Evolutionary conservation across 2,329 filamentous ascomycete species (phyloP), one percentile per base, ranked within the genome.

Genomic region (Zymoseptoria crescenta): DNA sequence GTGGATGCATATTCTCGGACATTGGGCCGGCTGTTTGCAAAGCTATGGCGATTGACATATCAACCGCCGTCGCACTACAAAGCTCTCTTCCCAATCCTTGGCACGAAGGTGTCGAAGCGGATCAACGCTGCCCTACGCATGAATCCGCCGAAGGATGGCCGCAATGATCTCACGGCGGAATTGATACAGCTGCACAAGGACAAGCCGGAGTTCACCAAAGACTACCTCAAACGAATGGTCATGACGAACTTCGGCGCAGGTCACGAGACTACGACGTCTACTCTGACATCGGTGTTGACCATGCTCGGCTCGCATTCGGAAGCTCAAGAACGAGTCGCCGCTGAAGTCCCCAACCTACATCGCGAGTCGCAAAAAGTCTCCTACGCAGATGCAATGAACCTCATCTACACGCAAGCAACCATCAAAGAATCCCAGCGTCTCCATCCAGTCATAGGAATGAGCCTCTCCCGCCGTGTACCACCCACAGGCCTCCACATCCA

Each of bases 401-500:
- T 74, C 63, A 66, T 74, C 0, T 78, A 77, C 62, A 69, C 77
- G 2, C 72, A 75, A 58, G 75, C 75, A 16, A 69, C 75, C 30
- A 77, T 79, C 64, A 74, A 76, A 60, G 77, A 80, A 63, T 69
- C 75, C 0, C 66, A 78, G 8, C 72, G 77, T 70, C 76, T 62
- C 73, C 74, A 78, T 61, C 76, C 77, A 4, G 73, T 76, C 1
- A 71, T 75, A 1, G 76, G 77, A 2, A 70, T 75, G 59, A 70
- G 66, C 9, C 65, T 79, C 2, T 73, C 73, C 8, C 68, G 77
- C 10, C 69, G 73, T 1, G 70, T 72, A 0, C 76, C 76, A 5
- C 56, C 68, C 4, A 69, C 68, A 9, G 76, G 76, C 3, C 64
- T 69, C 5, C 64, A 68, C 10, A 69, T 78, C 50, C 70, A 70